Base-by-base conservation (phyloP, 306 rosid genomes). In the Begonia masoniana region DNA sequence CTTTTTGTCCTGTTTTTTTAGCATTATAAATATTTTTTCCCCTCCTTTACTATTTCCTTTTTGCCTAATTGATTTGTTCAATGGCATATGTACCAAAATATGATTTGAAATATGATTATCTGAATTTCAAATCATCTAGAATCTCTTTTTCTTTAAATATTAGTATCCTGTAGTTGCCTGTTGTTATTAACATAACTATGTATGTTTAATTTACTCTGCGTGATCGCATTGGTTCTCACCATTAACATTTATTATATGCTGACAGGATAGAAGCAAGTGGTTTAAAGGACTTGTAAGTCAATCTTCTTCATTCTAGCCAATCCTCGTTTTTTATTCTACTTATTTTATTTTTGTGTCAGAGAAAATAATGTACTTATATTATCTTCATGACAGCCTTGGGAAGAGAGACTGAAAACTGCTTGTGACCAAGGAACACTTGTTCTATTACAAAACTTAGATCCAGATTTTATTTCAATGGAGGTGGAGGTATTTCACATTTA, bases 181-280 rank as follows among this genome's bases (percentile, higher is more conserved):
- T 56, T 41, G 17, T 50, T 67, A 47, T 69, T 46, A 51, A 9
- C 17, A 10, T 9, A 19, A 15, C 13, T n/a, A 7, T 54, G 15
- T 17, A 4, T 46, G 54, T 55, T 19, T 14, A 59, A 51, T 39
- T 52, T 53, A 23, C 23, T 35, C 12, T 59, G 36, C 41, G 35
- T 49, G 54, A 31, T 31, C 7, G 9, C 39, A 31, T 54, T 56
- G 43, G 65, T 58, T 67, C 84, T 81, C 52, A 85, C 68, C 43
- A 51, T 69, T 67, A 21, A 17, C 39, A 2, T 56, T 53, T 55
- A 71, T 63, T 54, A 49, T 66, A 49, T 75, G 69, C 54, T 76
- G 64, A 73, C 93, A 92, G 96, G 96, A 83, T 62, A 77, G 61
- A 71, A 74, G 82, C 63, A 83, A 62, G 65, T 81, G 99, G 99